phyloP scores from a whole-genome alignment of 75 land plant genomes.

The Larix kaempferi region DNA sequence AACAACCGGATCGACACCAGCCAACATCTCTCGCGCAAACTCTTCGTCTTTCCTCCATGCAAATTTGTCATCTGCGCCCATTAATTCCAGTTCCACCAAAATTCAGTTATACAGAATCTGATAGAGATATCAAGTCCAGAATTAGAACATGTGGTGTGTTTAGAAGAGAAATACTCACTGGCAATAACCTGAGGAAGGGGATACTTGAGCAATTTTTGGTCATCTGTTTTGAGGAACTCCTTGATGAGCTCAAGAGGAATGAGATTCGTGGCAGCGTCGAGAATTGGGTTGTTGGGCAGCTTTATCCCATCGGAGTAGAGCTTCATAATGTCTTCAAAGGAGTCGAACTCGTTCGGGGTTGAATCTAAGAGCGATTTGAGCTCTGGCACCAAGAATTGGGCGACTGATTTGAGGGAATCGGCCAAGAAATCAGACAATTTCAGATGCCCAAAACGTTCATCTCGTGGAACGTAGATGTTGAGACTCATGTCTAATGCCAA shows the following conservation, averaged over 20 bases:
- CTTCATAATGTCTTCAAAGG: conserved; percentile 50
- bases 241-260: conserved; percentile 47
- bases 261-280: conserved; percentile 14
- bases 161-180: conserved; percentile 20
- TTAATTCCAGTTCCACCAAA: background rate
- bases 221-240: conserved; percentile 33
- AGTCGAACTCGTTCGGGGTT: conserved; percentile 55
- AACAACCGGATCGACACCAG: conserved; percentile 30
- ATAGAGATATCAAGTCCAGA: background rate
- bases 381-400: conserved; percentile 31
- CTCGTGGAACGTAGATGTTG: conserved; percentile 62
- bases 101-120: background rate
- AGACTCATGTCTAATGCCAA: conserved; percentile 18
- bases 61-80: conserved; percentile 14
- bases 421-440: conserved; percentile 63
- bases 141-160: background rate
- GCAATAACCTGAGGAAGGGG: conserved; percentile 63
- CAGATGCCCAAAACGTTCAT: conserved; percentile 71
- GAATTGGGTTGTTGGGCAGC: conserved; percentile 6
- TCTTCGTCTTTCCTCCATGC: conserved; percentile 37
- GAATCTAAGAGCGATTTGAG: conserved; percentile 29
- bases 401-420: conserved; percentile 26
- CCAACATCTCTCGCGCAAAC: conserved; percentile 20
- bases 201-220: conserved; percentile 28
- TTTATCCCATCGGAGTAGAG: conserved; percentile 57